Evolutionary conservation across 1,139 yeast genomes (phyloP).

Genomic region (Pichia sp.): DNA sequence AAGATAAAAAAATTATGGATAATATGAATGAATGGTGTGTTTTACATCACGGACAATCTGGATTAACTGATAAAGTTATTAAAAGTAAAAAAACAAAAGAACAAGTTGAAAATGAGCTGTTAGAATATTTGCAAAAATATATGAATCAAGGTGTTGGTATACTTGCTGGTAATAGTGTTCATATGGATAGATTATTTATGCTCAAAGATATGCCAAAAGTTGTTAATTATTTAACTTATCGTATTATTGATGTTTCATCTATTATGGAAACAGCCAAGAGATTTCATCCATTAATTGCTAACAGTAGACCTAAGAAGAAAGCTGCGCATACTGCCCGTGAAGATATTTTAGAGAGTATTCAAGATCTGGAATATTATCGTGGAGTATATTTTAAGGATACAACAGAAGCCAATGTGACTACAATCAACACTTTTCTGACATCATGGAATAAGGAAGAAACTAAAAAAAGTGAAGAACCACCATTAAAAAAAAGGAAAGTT

Average conservation of each 20-base stretch:
- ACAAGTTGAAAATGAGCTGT: conserved; percentile 59
- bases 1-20: conserved; percentile 57
- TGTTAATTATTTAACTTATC: conserved; percentile 66
- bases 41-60: conserved; percentile 63
- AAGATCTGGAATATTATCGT: conserved; percentile 72
- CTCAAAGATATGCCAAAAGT: conserved; percentile 75
- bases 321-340: conserved; percentile 77
- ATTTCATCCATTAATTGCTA: conserved; percentile 56
- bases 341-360: conserved; percentile 86
- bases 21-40: conserved; percentile 84
- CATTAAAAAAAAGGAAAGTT: background rate
- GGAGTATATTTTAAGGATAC: conserved; percentile 46
- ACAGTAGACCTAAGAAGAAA: conserved; percentile 35
- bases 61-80: conserved; percentile 67
- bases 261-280: conserved; percentile 74
- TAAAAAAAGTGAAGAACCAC: background rate
- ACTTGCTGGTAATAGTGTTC: conserved; percentile 87
- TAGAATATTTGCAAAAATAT: conserved; percentile 52
- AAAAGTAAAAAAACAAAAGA: conserved; percentile 48
- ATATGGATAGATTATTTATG: conserved; percentile 87
- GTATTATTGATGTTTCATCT: conserved; percentile 84
- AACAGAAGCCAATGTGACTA: background rate
- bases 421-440: conserved; percentile 1
- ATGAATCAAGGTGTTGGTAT: conserved; percentile 52
- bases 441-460: background rate